These are phyloP conservation scores for Syncephalis plumigaleata DNA, from an alignment of 371 early-diverging fungal genomes.

Conservation along the genomic window DNA sequence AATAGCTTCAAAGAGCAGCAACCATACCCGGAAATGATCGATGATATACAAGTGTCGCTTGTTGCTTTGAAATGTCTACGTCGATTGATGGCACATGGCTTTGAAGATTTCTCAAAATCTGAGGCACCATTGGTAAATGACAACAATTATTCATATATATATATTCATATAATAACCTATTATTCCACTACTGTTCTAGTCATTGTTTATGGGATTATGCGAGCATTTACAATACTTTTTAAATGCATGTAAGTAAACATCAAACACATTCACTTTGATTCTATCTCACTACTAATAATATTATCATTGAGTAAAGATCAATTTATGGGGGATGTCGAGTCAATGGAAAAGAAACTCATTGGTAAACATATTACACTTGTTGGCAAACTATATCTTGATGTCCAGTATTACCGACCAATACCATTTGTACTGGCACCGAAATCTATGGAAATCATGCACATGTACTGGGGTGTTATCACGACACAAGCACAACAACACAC, in stretches of 20 bases:
- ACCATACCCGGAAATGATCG: constrained; percentile 8
- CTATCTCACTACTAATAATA: too few species aligned
- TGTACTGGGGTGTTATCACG: constrained; percentile 51
- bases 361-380: constrained; percentile 40
- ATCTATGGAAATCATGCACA: constrained; percentile 41
- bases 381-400: constrained; percentile 65
- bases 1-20: constrained; percentile 8
- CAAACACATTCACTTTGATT: not conserved
- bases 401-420: constrained; percentile 50
- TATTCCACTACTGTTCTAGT: constrained; percentile 6
- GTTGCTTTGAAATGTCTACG: constrained; percentile 52
- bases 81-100: constrained; percentile 55
- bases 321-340: too few species aligned
- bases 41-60: constrained; percentile 26
- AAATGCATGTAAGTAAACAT: constrained; percentile 8
- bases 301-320: too few species aligned
- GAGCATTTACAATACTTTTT: constrained; percentile 40
- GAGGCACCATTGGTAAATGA: constrained; percentile 29
- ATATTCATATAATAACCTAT: constrained; percentile 2
- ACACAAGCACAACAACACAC: not conserved
- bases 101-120: constrained; percentile 37
- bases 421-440: constrained; percentile 47
- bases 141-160: not conserved
- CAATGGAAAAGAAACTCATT: constrained; percentile 6
- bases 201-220: constrained; percentile 25